These are phyloP conservation scores for Geotrichum aggregatum DNA, from an alignment of 1,139 yeast species.

Conservation along the genomic window DNA sequence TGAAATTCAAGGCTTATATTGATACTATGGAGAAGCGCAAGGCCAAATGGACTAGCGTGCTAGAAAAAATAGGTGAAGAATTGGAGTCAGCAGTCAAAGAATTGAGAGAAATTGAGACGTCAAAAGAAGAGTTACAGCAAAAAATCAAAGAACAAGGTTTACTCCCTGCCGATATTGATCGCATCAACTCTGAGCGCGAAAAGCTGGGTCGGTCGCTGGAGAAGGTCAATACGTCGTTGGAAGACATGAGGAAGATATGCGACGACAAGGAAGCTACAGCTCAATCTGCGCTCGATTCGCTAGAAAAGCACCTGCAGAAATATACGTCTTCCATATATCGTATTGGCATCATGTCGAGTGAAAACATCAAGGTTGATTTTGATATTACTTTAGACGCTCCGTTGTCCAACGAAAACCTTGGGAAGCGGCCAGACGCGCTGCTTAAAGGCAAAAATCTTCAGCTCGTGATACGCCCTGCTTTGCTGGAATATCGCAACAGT, in stretches of 20 bases:
- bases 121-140: constrained; percentile 47
- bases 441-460: constrained; percentile 38
- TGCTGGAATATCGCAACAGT: constrained; percentile 48
- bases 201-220: constrained; percentile 57
- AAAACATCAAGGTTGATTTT: constrained; percentile 30
- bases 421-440: constrained; percentile 43
- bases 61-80: constrained; percentile 55
- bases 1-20: constrained; percentile 66
- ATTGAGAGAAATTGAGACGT: constrained; percentile 44
- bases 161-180: constrained; percentile 59
- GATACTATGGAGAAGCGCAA: constrained; percentile 62
- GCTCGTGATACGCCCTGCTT: constrained; percentile 38
- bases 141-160: constrained; percentile 54
- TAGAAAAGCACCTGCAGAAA: constrained; percentile 51
- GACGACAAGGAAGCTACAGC: constrained; percentile 49
- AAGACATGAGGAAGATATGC: constrained; percentile 39
- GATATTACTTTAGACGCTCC: constrained; percentile 37
- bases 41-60: constrained; percentile 56
- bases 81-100: constrained; percentile 48
- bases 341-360: constrained; percentile 39
- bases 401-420: constrained; percentile 40
- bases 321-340: constrained; percentile 55
- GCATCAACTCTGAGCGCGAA: constrained; percentile 58
- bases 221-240: constrained; percentile 44
- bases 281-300: constrained; percentile 47